These are phyloP conservation scores for Pelargonium citronellum DNA, from an alignment of 441 rosid genomes.

Conservation along the genomic window DNA sequence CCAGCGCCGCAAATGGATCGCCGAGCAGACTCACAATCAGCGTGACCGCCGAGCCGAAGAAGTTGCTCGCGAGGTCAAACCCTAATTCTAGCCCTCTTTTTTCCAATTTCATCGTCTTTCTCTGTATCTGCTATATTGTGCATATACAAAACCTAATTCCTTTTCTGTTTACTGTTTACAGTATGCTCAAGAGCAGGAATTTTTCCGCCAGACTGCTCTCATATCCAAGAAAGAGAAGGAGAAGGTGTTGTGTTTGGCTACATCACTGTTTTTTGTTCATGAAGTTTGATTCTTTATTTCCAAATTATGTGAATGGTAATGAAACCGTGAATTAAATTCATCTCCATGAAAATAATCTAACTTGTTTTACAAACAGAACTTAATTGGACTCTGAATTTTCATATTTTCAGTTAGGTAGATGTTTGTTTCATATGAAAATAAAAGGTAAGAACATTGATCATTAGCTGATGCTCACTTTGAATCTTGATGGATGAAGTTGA, in stretches of 20 bases:
- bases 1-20: constrained; percentile 97
- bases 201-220: constrained; percentile 82
- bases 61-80: constrained; percentile 66
- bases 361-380: no score
- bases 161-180: constrained; percentile 19
- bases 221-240: constrained; percentile 88
- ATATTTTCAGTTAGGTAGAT: no score
- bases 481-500: no score
- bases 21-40: constrained; percentile 82
- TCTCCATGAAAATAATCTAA: no score
- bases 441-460: no score
- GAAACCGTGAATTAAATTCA: no score
- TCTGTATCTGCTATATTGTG: neutral
- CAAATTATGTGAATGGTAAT: no score
- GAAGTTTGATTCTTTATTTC: no score
- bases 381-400: no score
- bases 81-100: neutral
- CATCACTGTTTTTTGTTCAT: neutral
- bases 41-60: constrained; percentile 67
- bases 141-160: neutral
- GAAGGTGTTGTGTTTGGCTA: constrained; percentile 38
- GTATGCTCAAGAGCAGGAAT: constrained; percentile 95
- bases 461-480: no score
- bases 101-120: neutral
- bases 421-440: no score